phyloP scores from a whole-genome alignment of 2,329 filamentous ascomycete genomes.

The Paecilomyces formosus region DNA sequence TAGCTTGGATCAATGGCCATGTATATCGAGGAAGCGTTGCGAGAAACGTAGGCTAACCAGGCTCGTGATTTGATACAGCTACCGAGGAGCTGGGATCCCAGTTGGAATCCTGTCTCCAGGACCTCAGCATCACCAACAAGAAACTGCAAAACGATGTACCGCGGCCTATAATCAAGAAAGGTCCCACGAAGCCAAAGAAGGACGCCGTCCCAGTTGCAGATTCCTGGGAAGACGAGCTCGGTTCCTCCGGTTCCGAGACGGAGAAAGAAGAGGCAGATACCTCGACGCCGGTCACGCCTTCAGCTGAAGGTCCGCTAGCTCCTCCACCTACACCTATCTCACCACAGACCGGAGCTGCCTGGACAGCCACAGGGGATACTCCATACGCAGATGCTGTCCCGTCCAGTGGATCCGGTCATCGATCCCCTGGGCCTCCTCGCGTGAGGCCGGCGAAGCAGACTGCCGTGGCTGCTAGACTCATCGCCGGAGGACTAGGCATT shows the following conservation, averaged over 20 bases:
- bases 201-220: conserved; percentile 45
- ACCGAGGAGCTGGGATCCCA: conserved; percentile 13
- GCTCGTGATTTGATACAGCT: conserved; percentile 5
- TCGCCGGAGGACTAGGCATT: conserved; percentile 79
- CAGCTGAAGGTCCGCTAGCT: conserved; percentile 33
- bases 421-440: conserved; percentile 10
- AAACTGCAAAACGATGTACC: conserved; percentile 19
- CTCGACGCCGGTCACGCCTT: conserved; percentile 12
- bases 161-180: conserved; percentile 16
- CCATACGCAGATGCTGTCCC: conserved; percentile 11
- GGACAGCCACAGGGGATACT: not conserved
- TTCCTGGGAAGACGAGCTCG: conserved; percentile 70
- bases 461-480: conserved; percentile 80
- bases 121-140: conserved; percentile 18
- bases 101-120: conserved; percentile 10
- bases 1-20: not conserved
- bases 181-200: conserved; percentile 19
- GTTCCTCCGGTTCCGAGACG: conserved; percentile 39
- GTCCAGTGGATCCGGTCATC: conserved; percentile 5
- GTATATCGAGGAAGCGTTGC: not conserved
- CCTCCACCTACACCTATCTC: conserved; percentile 64
- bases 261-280: conserved; percentile 16
- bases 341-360: conserved; percentile 25
- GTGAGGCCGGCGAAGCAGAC: conserved; percentile 82
- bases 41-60: not conserved